Evolutionary conservation across 441 rosid species (phyloP), one percentile per base, ranked within the genome.

Genomic region (Eruca vesicaria): DNA sequence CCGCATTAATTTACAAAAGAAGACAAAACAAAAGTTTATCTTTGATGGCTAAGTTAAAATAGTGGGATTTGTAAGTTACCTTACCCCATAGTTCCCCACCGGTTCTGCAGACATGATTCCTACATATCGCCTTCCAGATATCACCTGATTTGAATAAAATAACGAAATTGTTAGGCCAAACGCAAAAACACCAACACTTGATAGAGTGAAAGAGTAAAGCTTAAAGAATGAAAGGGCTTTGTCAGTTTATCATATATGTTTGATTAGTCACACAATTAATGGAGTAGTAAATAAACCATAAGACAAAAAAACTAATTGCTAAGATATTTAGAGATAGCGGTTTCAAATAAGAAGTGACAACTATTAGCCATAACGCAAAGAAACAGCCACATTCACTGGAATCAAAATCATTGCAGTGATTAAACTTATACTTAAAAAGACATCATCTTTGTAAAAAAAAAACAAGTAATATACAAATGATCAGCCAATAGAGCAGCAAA

Each of bases 91-190:
- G 89, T 92, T 94, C 71, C 97, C 98, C 3, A 96, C 87, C 32
- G 96, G 98, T 79, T 92, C 95, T 1, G 92, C 96, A 80, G 90
- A 90, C 93, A 94, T 92, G 80, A 94, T 92, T 52, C 99, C 97
- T 35, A 96, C 98, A 84, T 89, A 87, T 18, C 90, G 86, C 63
- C 99, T 78, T 41, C 97, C 98, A 72, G 82, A 86, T 80, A 93
- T 96, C 74, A 96, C 96, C 97, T 96, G 83, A 68, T 66, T 26
- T 20, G 19, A 33, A 23, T 5, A 4, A 45, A 78, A 38, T 29
- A 59, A 32, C 35, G 41, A 19, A 6, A 0, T 9, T 19, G 28
- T 9, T 72, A 66, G 32, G 45, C 70, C 60, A 21, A n/a, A n/a
- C n/a, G n/a, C n/a, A n/a, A n/a, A n/a, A n/a, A n/a, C n/a, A n/a